Base-by-base conservation (phyloP, 768 basidiomycete species). In the Suillus spraguei region DNA sequence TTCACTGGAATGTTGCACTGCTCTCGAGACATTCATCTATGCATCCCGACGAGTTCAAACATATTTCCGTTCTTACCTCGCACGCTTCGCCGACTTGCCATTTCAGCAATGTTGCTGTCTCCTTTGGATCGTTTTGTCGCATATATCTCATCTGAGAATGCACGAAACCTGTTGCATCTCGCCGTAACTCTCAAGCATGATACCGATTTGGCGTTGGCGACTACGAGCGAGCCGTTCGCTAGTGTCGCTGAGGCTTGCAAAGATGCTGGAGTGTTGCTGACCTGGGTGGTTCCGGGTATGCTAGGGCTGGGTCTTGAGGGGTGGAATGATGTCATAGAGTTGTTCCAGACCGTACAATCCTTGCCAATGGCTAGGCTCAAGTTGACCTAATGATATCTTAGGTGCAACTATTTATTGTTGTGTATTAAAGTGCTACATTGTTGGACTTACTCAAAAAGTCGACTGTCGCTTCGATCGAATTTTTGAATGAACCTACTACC, bases 241-340 rank as follows among this genome's bases (percentile, higher is more conserved):
- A 38, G 16, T 17, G 22, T 38, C 9, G 24, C 4, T 4, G 11
- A 56, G 55, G 55, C 22, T 24, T 56, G 55, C 35, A 56, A 38
- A 38, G 22, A 56, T 38, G 55, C 36, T 24, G 55, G 55, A 38
- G 38, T 56, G 22, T 38, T 36, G 1, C 36, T 56, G 22, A 56
- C 55, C 55, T 39, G 55, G 22, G 17, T 56, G 22, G 55, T 56
- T 39, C 55, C 55, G n/a, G 22, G 55, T 24, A 24, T 39, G 36
- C 16, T 56, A 10, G 14, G 55, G 36, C 55, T 56, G 35, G 55
- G 55, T 38, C 36, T 56, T 2, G 36, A 56, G 22, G 36, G 55
- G 22, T 56, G 36, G 36, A 36, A 39, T 56, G 36, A 56, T 56
- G 36, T 14, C 6, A 14, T 35, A 55, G 53, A 55, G 22, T 10